Percentiles rank a stretch among this genome's conserved stretches.
phyloP scores from a whole-genome alignment of 179 eudicot species.

The Heliamphora pulchella region DNA sequence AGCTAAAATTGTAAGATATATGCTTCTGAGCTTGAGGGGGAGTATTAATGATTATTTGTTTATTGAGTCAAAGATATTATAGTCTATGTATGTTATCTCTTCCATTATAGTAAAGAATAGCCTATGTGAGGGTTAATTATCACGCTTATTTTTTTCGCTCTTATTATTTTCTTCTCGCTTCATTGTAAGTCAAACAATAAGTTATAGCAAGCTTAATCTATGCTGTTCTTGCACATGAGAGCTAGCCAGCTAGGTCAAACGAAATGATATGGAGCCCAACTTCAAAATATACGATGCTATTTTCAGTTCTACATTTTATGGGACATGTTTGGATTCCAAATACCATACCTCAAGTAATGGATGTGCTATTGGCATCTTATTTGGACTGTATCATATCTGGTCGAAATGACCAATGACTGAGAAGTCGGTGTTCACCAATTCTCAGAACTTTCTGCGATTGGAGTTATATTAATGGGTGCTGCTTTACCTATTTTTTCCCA shows the following conservation, averaged over 20 bases:
- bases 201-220: neutral
- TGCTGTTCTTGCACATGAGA: neutral
- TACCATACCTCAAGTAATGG: neutral
- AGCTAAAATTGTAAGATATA: too few species aligned
- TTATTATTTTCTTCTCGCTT: too few species aligned
- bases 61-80: too few species aligned
- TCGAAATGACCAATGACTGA: neutral
- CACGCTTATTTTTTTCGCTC: too few species aligned
- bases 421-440: neutral
- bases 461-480: neutral
- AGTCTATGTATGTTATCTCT: too few species aligned
- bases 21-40: too few species aligned
- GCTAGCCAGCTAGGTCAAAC: neutral
- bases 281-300: neutral
- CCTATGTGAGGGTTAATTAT: too few species aligned
- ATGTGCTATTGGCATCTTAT: neutral
- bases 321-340: neutral
- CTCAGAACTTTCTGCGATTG: neutral
- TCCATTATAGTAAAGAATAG: too few species aligned
- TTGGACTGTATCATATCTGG: neutral
- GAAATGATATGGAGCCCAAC: neutral
- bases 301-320: neutral
- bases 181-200: neutral
- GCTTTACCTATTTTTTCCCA: conserved; percentile 4
- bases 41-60: too few species aligned